Evolutionary conservation across 176 grass and related monocot species (phyloP).

Genomic region (Thalia dealbata): DNA sequence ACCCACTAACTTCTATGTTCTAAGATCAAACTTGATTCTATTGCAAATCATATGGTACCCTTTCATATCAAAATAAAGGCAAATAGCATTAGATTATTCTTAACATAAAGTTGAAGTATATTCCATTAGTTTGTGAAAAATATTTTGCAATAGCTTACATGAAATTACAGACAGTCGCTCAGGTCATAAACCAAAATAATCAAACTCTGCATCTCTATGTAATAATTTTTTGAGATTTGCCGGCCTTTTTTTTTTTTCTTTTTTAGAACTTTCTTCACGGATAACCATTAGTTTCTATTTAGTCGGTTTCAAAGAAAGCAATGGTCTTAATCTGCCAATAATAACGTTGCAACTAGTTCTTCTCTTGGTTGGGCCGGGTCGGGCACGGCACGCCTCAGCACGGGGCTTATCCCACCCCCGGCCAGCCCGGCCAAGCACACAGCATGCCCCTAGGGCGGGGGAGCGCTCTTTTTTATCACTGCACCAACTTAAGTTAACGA

Average conservation of each 20-base stretch:
- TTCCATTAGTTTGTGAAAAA: not conserved
- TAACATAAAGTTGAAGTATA: not conserved
- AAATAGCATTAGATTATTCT: not conserved
- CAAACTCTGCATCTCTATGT: conserved; percentile 48
- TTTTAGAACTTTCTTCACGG: conserved; percentile 43
- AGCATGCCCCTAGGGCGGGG: no score
- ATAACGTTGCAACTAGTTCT: conserved; percentile 60
- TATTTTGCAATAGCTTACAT: conserved; percentile 43
- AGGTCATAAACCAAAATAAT: conserved; percentile 57
- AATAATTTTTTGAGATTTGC: conserved; percentile 41
- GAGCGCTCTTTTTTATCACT: no score
- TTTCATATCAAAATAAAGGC: not conserved
- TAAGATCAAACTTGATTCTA: not conserved
- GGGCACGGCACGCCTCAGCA: no score
- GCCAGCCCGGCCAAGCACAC: no score
- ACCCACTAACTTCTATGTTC: no score
- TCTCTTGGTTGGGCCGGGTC: no score
- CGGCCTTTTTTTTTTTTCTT: conserved; percentile 29
- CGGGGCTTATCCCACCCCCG: no score
- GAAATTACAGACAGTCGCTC: conserved; percentile 54
- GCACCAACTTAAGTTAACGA: no score
- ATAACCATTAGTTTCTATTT: conserved; percentile 69
- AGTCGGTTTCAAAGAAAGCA: conserved; percentile 41
- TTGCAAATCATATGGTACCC: not conserved
- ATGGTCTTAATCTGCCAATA: conserved; percentile 70